Conservation (phyloP, 202 grass and related monocot species). For the Musa balbisiana region DNA sequence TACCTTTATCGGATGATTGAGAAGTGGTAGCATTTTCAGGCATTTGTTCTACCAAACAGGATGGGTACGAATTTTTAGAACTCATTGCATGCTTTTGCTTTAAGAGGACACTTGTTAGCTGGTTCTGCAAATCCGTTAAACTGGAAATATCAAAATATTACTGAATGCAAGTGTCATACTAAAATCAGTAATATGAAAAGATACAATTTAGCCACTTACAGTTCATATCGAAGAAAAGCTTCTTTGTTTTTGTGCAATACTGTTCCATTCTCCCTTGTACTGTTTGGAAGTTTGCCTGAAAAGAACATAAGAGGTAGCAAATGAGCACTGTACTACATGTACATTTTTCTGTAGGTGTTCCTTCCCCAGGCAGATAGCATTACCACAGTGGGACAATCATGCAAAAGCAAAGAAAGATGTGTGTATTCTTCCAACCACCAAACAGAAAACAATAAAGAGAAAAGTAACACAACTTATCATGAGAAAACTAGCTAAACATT, state of each 20-base stretch:
- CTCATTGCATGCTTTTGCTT: conserved; percentile 51
- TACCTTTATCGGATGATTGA: conserved; percentile 13
- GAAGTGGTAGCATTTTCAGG: conserved; percentile 25
- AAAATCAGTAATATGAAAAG: conserved; percentile 25
- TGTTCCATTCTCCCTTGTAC: conserved; percentile 45
- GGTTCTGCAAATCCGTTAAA: conserved; percentile 95
- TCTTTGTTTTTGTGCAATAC: conserved; percentile 85
- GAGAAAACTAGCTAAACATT: too few relatives aligned
- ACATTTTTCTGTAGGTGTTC: not conserved
- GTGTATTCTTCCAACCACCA: too few relatives aligned
- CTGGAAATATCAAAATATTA: conserved; percentile 42
- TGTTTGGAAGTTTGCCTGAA: conserved; percentile 31
- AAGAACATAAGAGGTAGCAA: not conserved
- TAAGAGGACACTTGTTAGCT: conserved; percentile 54
- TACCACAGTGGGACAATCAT: too few relatives aligned
- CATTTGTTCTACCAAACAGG: conserved; percentile 34
- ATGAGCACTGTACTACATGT: not conserved
- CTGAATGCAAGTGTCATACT: conserved; percentile 21
- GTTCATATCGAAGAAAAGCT: conserved; percentile 90
- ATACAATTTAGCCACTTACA: conserved; percentile 43
- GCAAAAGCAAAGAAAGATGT: conserved; percentile 20
- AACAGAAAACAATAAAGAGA: too few relatives aligned
- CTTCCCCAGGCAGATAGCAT: not conserved
- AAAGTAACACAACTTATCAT: too few relatives aligned
- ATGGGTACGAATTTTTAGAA: conserved; percentile 34